Evolutionary conservation across 2,329 filamentous ascomycete species (phyloP), one percentile per base, ranked within the genome.

Genomic region (Fusarium azukiicola): DNA sequence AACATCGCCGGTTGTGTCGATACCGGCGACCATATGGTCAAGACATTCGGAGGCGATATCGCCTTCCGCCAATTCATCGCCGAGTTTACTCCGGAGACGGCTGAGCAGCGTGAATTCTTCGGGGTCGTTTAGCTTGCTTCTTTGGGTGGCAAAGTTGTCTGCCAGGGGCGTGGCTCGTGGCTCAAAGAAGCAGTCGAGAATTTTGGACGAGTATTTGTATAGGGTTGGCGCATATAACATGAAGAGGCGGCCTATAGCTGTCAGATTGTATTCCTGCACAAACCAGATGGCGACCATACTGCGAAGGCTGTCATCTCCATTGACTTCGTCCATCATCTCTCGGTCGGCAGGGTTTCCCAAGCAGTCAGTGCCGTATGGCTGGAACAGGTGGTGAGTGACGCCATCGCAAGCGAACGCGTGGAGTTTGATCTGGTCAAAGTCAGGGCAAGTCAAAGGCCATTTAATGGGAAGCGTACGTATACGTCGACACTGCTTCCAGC

Each of bases 361-460:
- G 7, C 93, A 94, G 73, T 93, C 88, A 2, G 92, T 91, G 3
- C 93, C 94, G 67, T 92, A 89, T 0, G 93, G 93, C 64, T 94
- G 92, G 82, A 95, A 95, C 19, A 95, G 88, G 77, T 95, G 93
- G 81, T 94, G 92, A 0, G 93, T 94, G 32, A 93, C 90, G 78
- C 94, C 94, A 82, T 96, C 94, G 68, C 95, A 92, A 1, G 94
- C 94, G 81, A 94, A 96, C 38, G 94, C 91, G 76, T 95, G 94
- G 3, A 95, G 87, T 44, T 69, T 38, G 27, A 46, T 56, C 68
- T 61, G 21, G 12, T 3, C 36, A 21, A 52, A 12, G 23, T 69
- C 9, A 67, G 32, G 11, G 4, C 42, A 21, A 21, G 5, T 13
- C 27, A 13, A n/a, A 46, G 5, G 9, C 9, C 40, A 8, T 3